A percentile compares a stretch with the other conserved stretches of the same genome.
Conservation (phyloP, 1,139 yeast species). For the Yamadazyma diddensiae region DNA sequence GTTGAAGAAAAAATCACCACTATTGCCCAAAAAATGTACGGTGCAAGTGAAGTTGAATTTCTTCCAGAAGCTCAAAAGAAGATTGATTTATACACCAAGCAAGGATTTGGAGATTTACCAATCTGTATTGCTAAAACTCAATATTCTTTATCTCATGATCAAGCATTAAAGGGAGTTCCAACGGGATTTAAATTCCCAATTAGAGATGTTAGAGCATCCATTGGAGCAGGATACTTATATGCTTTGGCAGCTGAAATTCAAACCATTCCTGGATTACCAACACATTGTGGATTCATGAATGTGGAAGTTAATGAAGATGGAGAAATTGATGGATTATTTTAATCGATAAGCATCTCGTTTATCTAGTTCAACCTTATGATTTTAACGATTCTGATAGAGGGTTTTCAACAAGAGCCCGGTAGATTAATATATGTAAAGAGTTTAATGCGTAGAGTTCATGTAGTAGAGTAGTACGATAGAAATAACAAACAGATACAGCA, state of each 20-base stretch:
- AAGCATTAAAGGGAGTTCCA: constrained; percentile 91
- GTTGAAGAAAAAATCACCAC: constrained; percentile 81
- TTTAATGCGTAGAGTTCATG: no score
- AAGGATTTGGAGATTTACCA: constrained; percentile 91
- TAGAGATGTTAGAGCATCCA: constrained; percentile 88
- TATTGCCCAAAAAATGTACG: constrained; percentile 91
- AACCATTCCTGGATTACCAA: constrained; percentile 97
- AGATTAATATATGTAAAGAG: background rate
- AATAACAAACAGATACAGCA: no score
- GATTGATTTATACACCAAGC: constrained; percentile 78
- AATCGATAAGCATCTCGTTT: constrained; percentile 15
- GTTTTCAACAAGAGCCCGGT: constrained; percentile 9
- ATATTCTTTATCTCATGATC: constrained; percentile 93
- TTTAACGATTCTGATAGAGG: constrained; percentile 6
- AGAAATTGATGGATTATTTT: constrained; percentile 92
- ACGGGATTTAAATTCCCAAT: constrained; percentile 92
- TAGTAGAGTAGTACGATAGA: no score
- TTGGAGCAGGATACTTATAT: constrained; percentile 95
- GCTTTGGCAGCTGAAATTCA: constrained; percentile 97
- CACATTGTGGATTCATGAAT: constrained; percentile 95
- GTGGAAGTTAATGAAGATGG: constrained; percentile 93
- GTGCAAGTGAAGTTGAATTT: constrained; percentile 87
- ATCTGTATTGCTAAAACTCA: constrained; percentile 98
- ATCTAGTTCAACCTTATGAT: constrained; percentile 14
- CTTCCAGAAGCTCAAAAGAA: constrained; percentile 81